These are phyloP conservation scores for Hanseniaspora pseudoguilliermondii DNA, from an alignment of 805 yeast species.

Conservation along the genomic window DNA sequence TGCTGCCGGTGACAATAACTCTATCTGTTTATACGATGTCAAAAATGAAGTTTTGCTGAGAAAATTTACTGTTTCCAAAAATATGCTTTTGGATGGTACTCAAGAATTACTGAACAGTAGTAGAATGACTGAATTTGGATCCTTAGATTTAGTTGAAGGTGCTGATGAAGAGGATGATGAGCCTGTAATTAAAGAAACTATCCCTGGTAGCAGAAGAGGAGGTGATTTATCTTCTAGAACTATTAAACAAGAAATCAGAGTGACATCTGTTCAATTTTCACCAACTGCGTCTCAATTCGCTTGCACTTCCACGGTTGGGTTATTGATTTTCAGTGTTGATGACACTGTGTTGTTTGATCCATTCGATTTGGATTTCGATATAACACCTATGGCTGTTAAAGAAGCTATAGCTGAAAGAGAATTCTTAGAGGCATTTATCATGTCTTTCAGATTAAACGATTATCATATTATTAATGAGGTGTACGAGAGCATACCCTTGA, in stretches of 20 bases:
- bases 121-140: constrained; percentile 78
- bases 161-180: constrained; percentile 68
- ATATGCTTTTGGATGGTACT: constrained; percentile 88
- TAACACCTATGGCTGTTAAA: constrained; percentile 67
- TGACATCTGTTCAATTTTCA: constrained; percentile 64
- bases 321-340: constrained; percentile 70
- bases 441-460: constrained; percentile 91
- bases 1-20: constrained; percentile 89
- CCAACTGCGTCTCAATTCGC: constrained; percentile 88
- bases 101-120: constrained; percentile 62
- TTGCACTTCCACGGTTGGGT: constrained; percentile 90
- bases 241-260: constrained; percentile 70
- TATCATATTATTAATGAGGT: constrained; percentile 54
- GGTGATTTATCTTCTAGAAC: constrained; percentile 70
- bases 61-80: constrained; percentile 72
- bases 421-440: constrained; percentile 66
- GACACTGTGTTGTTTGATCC: constrained; percentile 75
- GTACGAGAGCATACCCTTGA: constrained; percentile 59
- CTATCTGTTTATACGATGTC: constrained; percentile 82
- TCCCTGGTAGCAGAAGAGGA: constrained; percentile 77
- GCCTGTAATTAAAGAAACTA: constrained; percentile 25
- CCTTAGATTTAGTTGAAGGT: constrained; percentile 74
- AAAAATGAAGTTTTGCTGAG: constrained; percentile 74
- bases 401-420: constrained; percentile 44
- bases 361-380: constrained; percentile 81